Base-by-base conservation (phyloP, 2,329 filamentous ascomycete species). In the Fusarium foetens region DNA sequence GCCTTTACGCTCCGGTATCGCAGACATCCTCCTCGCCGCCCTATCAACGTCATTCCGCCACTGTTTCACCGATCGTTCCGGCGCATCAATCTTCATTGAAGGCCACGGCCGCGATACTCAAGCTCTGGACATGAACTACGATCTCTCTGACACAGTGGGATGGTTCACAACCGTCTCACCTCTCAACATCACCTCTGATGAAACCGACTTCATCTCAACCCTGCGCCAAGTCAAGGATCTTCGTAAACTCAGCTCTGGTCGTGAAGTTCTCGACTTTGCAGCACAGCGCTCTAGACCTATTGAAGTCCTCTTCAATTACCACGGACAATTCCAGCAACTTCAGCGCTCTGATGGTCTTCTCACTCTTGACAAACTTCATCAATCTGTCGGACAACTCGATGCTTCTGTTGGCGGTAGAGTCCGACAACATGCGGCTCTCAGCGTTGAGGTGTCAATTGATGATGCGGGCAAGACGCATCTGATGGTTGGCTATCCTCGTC, bases 91-190 rank as follows among this genome's bases (percentile, higher is more conserved):
- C 14, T 58, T 49, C 16, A 49, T 49, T 8, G 54, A 58, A 23
- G 54, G 54, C 1, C 54, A 49, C 11, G 54, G 54, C 0, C 54
- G 54, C 12, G 54, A 58, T 1, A 49, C 54, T 0, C 41, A 49
- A 23, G 33, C 41, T 19, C 9, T 58, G 6, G 21, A 49, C 11
- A 12, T 14, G 4, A 58, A 29, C 16, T 36, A 25, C 31, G 54
- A 58, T n/a, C 33, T 58, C 14, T 58, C 54, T 1, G 54, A 58
- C 12, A 58, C 54, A 21, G 54, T 58, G 0, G 54, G 54, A 0
- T 58, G 54, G 54, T 49, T 58, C 54, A 58, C 54, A 5, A 49
- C 54, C 8, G 54, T 58, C 19, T 49, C 54, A 0, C 54, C 54
- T 4, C 31, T 58, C 17, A 25, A 4, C 14, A 17, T 48, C 29